Evolutionary conservation across 2,329 filamentous ascomycete genomes (phyloP).

Genomic region (Xylariaceae sp.): DNA sequence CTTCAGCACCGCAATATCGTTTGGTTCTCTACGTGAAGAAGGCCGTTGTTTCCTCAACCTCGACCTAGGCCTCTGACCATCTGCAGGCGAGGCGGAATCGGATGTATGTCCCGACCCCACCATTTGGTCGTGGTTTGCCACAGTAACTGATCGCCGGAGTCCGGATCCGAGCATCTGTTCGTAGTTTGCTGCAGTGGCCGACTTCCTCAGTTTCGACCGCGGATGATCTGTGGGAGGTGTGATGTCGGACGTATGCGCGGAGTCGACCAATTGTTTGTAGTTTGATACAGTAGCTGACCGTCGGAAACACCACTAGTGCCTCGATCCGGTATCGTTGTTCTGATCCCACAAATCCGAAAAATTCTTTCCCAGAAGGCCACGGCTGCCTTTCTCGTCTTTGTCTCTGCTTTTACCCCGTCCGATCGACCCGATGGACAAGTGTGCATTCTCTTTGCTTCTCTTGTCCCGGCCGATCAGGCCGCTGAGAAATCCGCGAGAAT

Average conservation of each 20-base stretch:
- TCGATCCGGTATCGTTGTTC: constrained; percentile 29
- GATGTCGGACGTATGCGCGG: background rate
- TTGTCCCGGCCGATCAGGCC: constrained; percentile 37
- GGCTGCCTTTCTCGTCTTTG: constrained; percentile 27
- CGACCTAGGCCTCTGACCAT: no score
- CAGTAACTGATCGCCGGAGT: no score
- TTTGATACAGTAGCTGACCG: background rate
- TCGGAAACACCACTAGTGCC: constrained; percentile 30
- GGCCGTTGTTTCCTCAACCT: no score
- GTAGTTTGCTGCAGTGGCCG: background rate
- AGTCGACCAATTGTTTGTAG: background rate
- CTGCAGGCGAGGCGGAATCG: no score
- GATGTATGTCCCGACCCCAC: no score
- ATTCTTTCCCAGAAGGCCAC: constrained; percentile 22
- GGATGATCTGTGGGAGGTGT: background rate
- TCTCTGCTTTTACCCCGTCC: constrained; percentile 28
- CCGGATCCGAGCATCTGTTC: no score
- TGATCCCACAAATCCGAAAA: constrained; percentile 29
- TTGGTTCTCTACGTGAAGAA: no score
- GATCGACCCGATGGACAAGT: constrained; percentile 13
- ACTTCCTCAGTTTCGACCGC: background rate
- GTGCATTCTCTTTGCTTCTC: constrained; percentile 22
- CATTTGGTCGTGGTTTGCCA: no score
- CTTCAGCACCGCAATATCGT: no score
- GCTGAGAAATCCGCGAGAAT: constrained; percentile 40